Percentiles rank a stretch among this genome's conserved stretches.
These are phyloP conservation scores for Kwoniella newhampshirensis DNA, from an alignment of 768 basidiomycete species.

Conservation along the genomic window DNA sequence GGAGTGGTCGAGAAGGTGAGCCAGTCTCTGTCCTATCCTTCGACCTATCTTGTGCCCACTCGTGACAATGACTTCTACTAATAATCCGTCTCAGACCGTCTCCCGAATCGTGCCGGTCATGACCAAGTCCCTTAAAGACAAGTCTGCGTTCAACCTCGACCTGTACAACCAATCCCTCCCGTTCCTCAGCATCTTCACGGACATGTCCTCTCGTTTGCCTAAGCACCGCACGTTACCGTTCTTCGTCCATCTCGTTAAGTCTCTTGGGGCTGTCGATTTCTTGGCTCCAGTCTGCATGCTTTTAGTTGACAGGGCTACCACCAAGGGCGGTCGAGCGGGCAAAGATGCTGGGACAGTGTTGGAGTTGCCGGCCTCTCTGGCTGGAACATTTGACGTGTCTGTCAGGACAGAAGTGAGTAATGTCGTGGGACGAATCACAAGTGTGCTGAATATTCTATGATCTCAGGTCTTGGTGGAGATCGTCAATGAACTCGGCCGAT, in stretches of 20 bases:
- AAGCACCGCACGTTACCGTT: slow-evolving; percentile 92
- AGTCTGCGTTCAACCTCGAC: slow-evolving; percentile 61
- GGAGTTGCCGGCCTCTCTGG: slow-evolving; percentile 65
- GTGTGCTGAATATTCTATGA: not conserved
- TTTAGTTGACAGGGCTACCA: slow-evolving; percentile 73
- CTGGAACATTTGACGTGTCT: slow-evolving; percentile 35
- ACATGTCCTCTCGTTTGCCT: slow-evolving; percentile 87
- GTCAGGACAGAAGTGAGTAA: slow-evolving; percentile 32
- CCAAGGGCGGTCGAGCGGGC: slow-evolving; percentile 63
- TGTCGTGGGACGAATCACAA: slow-evolving; percentile 51
- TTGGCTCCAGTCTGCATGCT: slow-evolving; percentile 79
- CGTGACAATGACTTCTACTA: not conserved
- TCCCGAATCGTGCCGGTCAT: slow-evolving; percentile 92
- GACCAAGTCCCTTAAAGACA: slow-evolving; percentile 70
- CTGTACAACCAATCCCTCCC: slow-evolving; percentile 67
- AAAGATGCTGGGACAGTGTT: slow-evolving; percentile 62
- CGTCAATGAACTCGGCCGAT: slow-evolving; percentile 65
- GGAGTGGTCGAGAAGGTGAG: slow-evolving; percentile 86
- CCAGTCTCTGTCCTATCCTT: not conserved
- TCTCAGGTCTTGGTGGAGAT: slow-evolving; percentile 61
- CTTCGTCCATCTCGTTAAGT: slow-evolving; percentile 80
- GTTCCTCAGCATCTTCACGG: slow-evolving; percentile 87
- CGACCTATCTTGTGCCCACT: not conserved
- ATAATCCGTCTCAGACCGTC: slow-evolving; percentile 65
- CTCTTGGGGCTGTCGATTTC: slow-evolving; percentile 77